Percentiles rank a stretch among this genome's conserved stretches.
Conservation (phyloP, 2,329 filamentous ascomycete species). For the Fusarium sp. region DNA sequence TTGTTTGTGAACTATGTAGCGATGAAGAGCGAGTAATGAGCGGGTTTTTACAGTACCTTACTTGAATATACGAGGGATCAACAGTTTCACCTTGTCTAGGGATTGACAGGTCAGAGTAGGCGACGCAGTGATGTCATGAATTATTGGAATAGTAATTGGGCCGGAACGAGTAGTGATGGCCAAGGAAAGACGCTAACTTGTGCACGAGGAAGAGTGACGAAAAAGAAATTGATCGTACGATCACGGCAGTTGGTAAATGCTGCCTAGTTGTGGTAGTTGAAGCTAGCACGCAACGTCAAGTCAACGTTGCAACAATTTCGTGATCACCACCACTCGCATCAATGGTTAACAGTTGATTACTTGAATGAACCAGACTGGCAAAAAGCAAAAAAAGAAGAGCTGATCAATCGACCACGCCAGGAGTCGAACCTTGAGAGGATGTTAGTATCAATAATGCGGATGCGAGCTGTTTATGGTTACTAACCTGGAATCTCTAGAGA, state of each 20-base stretch:
- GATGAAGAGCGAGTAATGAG: neutral
- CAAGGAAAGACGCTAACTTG: neutral
- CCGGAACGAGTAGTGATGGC: neutral
- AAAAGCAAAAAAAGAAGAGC: slow-evolving; percentile 3
- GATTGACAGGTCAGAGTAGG: slow-evolving; percentile 1
- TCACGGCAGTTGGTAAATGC: neutral
- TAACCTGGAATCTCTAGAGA: slow-evolving; percentile 41
- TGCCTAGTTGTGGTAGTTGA: neutral
- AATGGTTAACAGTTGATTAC: neutral
- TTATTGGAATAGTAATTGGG: neutral
- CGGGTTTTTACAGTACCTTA: neutral
- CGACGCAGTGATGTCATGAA: neutral
- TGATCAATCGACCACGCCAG: slow-evolving; percentile 37
- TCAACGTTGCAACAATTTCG: neutral
- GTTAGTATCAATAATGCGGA: slow-evolving; percentile 1
- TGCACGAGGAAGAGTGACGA: neutral
- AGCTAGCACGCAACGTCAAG: no score
- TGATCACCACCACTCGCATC: no score
- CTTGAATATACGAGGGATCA: neutral
- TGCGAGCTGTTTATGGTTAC: neutral
- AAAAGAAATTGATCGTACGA: slow-evolving; percentile 10
- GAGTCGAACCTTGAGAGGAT: slow-evolving; percentile 33
- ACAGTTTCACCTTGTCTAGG: neutral
- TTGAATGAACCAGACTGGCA: neutral
- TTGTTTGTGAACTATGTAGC: neutral